Evolutionary conservation across 345 rosid genomes (phyloP), one percentile per base, ranked within the genome.

Genomic region (Capsella bursapastoris): DNA sequence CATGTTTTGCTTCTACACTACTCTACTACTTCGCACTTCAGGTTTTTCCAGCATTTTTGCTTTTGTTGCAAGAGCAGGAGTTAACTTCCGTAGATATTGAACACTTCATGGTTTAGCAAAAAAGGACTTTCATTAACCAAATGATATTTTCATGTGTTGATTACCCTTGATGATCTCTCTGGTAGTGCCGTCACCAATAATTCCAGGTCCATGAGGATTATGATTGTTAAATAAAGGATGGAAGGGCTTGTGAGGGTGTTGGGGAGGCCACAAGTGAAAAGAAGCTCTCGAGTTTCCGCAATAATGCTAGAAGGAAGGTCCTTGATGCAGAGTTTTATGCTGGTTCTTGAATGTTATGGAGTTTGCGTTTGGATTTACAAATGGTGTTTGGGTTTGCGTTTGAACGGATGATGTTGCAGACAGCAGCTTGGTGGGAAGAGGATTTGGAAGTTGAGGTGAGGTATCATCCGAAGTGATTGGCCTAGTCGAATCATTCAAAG

Each of bases 371-470:
- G n/a, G 50, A 22, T 25, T 51, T 34, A 13, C 49, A 34, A n/a
- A 8, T 51, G 2, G 55, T 29, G 29, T 4, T 22, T 22, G 25
- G 63, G 71, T 47, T 48, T 16, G 44, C 22, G 35, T 51, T 66
- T 25, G n/a, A 68, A 52, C 15, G 35, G 31, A 38, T 61, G 18
- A 28, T 50, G 52, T 14, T 80, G 85, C 88, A 90, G 89, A 64
- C 68, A 64, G 82, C 92, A 40, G 83, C 93, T 31, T 89, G 93
- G 91, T 84, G 88, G 89, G 92, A 86, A 78, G 90, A 89, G 77
- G 89, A 82, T 37, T 72, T 82, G 14, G 89, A 89, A 44, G 67
- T 82, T 67, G 87, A 88, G 74, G 75, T 66, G 7, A 6, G 7
- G 8, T 34, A 75, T 88, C 86, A 32, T 81, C 89, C 2, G 25